Base-by-base conservation (phyloP, 169 alveolate species). In the Sarcocystis neurona region DNA sequence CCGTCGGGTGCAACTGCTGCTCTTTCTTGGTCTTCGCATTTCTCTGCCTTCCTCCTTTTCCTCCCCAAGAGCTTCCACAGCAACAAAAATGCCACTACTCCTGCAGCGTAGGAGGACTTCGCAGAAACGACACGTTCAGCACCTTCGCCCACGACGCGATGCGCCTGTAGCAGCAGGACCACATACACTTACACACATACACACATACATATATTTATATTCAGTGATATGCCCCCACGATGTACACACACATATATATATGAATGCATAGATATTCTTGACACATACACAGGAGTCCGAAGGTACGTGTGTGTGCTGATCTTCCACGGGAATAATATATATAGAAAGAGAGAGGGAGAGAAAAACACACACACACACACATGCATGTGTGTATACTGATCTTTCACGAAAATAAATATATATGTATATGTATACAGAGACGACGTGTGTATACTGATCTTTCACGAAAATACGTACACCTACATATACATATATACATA, bases 61-160 rank as follows among this genome's bases (percentile, higher is more conserved):
- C 60, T 50, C 18, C 60, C n/a, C 60, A 50, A 50, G 60, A 10
- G 18, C 60, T 8, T 18, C 60, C 8, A 50, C 60, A n/a, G n/a
- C n/a, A n/a, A n/a, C n/a, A n/a, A n/a, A n/a, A n/a, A n/a, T n/a
- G n/a, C n/a, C n/a, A n/a, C n/a, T n/a, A n/a, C n/a, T n/a, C n/a
- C n/a, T n/a, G n/a, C n/a, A n/a, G n/a, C n/a, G n/a, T n/a, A n/a
- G n/a, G n/a, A n/a, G n/a, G n/a, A n/a, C n/a, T n/a, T n/a, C n/a
- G 6, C 43, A 30, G 75, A 43, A 15, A 63, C 10, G 34, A 30
- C 75, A 63, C 75, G 75, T 41, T 41, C 20, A 63, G 75, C 39
- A 12, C 32, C 41, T 63, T 63, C n/a, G 75, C 75, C 75, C 75
- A 63, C 41, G 75, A 63, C 20, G 75, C 27, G 32, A 63, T 63